Evolutionary conservation across 805 yeast species (phyloP), one percentile per base, ranked within the genome.

Genomic region (Nakazawaea wyomingensis): DNA sequence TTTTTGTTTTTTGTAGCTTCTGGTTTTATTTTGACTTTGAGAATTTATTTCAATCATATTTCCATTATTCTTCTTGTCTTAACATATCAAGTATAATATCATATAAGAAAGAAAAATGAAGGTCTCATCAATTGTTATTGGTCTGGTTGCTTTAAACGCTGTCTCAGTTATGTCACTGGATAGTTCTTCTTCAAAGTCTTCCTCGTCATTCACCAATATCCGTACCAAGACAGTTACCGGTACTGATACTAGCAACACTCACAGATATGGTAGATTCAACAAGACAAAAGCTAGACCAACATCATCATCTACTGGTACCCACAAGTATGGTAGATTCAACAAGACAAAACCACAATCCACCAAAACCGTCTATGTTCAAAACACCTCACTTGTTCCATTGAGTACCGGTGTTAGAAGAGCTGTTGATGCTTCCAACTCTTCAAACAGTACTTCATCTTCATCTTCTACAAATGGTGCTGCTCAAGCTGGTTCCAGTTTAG

Each of bases 281-380:
- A 71, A 74, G 63, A 44, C 47, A 51, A 59, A 57, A 52, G 50
- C 45, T n/a, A 62, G 69, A 33, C 43, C 56, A 37, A 65, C 54
- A 31, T 50, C 56, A 17, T 35, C 46, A 13, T 48, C 57, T 19
- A 51, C 68, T 8, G 48, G 69, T 44, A 77, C 83, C 38, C 80
- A 78, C 66, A 71, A 60, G 48, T 67, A 66, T 51, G 79, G 79
- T 39, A 65, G 67, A 56, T 75, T 73, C 51, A 67, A 75, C 66
- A 71, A 74, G 63, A 44, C 47, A 51, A 59, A 57, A 52, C 50
- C 45, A n/a, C 61, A 68, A 33, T 44, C 56, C 37, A 65, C 69
- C 52, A 62, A 68, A 50, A 65, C 69, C 32, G 62, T 60, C 13
- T 64, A 48, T 51, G 56, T 58, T 19, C 52, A 53, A 34, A 52